Base-by-base conservation (phyloP, 208 protist genomes). In the Trypanosomatidae sp. region DNA sequence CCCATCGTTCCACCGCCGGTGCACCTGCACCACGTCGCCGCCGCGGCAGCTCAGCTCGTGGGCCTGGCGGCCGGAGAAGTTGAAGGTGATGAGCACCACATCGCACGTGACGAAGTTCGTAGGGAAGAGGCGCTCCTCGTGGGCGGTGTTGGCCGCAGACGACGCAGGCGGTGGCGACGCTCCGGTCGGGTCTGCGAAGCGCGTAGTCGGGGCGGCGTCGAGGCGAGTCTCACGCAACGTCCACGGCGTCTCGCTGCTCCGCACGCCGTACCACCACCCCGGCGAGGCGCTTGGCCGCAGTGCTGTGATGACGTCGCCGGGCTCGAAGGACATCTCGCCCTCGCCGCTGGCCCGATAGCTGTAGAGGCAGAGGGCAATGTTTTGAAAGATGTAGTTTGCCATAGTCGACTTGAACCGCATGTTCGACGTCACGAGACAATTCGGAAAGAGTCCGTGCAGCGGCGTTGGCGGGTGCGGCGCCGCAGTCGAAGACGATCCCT, bases 1-100 rank as follows among this genome's bases (percentile, higher is more conserved):
- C 56, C 91, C 91, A 46, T 96, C 91, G 56, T 96, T 96, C 91
- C 91, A 96, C n/a, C 83, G 81, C 8, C 89, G 89, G 55, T 94
- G 88, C 62, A 94, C 82, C 30, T 83, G 79, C 68, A 96, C 74
- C 15, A 93, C 81, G 58, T 93, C 89, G 30, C 90, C 90, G 13
- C 56, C 67, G 9, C 68, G 50, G 49, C 74, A 86, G 47, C 52
- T 72, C 53, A 93, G 80, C 68, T 94, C 87, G 59, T 86, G 77
- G 13, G 73, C 62, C 46, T 82, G 79, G 3, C 77, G 66, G 10
- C 74, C 76, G 22, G 69, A 44, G 59, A 96, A 94, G 17, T 77
- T 60, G 52, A 90, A 93, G 43, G 78, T 76, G 30, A 80, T 78
- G 13, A 77, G 58, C 22, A 94, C 91, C 60, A 96, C 79, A 46